Evolutionary conservation across 305 asterid genomes (phyloP).

Genomic region (Fraxinus baroniana): DNA sequence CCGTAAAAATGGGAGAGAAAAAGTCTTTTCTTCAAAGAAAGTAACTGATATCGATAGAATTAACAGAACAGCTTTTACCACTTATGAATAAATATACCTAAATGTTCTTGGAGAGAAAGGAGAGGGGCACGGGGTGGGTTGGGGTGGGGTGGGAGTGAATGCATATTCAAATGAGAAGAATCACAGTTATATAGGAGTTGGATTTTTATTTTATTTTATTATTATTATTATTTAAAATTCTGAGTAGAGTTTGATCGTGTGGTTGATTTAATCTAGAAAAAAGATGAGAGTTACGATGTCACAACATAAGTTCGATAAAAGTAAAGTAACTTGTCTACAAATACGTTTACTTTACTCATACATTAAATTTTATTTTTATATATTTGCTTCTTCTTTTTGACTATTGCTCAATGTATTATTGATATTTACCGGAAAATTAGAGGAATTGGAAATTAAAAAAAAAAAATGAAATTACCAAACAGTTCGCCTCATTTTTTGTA

Average conservation of each 20-base stretch:
- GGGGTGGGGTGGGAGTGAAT: neutral
- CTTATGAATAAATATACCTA: neutral
- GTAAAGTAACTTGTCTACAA: neutral
- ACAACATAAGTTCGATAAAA: neutral
- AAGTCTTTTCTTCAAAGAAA: neutral
- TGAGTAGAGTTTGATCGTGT: neutral
- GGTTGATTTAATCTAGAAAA: conserved; percentile 13
- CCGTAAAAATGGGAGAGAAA: conserved; percentile 12
- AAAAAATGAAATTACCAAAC: too few species aligned
- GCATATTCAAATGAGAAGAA: conserved; percentile 13
- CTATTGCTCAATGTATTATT: neutral
- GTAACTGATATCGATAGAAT: conserved; percentile 21
- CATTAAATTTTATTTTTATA: neutral
- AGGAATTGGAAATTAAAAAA: neutral
- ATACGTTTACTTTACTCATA: neutral
- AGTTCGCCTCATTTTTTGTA: neutral
- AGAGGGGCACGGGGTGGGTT: neutral
- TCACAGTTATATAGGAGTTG: conserved; percentile 12
- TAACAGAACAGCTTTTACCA: neutral
- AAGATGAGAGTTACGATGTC: neutral
- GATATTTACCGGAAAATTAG: too few species aligned
- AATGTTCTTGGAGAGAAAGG: neutral
- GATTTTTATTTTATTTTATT: conserved; percentile 16
- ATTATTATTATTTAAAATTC: conserved; percentile 11
- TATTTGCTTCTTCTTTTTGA: neutral